A percentile compares a stretch with the other conserved stretches of the same genome.
Conservation (phyloP, 2,329 filamentous ascomycete genomes). For the Hirsutella minnesotensis region DNA sequence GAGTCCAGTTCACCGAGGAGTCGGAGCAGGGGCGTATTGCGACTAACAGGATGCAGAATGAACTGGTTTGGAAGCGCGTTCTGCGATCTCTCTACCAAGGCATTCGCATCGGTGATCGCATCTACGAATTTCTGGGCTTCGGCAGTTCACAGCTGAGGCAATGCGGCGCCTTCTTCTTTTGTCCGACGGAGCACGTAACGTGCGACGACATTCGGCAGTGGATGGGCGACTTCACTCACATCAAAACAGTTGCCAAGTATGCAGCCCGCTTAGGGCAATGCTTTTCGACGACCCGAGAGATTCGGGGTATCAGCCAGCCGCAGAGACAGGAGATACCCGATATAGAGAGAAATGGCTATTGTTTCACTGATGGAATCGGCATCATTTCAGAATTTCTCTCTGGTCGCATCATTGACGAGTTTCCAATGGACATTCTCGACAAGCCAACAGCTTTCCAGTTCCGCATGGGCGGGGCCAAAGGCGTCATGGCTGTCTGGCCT, state of each 20-base stretch:
- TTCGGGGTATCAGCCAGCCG: constrained; percentile 50
- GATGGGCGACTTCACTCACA: constrained; percentile 80
- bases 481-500: constrained; percentile 67
- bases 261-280: constrained; percentile 85
- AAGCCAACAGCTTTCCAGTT: constrained; percentile 83
- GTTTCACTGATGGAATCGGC: constrained; percentile 86
- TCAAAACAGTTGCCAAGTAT: constrained; percentile 77
- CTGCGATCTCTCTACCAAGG: constrained; percentile 62
- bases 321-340: constrained; percentile 54
- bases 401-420: constrained; percentile 58
- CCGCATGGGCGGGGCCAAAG: constrained; percentile 84
- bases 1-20: constrained; percentile 86
- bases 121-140: constrained; percentile 84
- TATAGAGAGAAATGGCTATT: constrained; percentile 54
- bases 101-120: constrained; percentile 68
- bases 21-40: constrained; percentile 45
- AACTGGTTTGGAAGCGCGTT: constrained; percentile 65
- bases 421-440: constrained; percentile 44
- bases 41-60: constrained; percentile 40
- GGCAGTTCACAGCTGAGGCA: constrained; percentile 93
- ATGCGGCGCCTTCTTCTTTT: constrained; percentile 87
- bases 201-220: constrained; percentile 68
- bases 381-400: constrained; percentile 78
- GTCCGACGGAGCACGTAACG: constrained; percentile 51
- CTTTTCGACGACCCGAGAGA: constrained; percentile 81